phyloP scores from a whole-genome alignment of 2,329 filamentous ascomycete genomes.

The Pseudophaeomoniella oleicola region DNA sequence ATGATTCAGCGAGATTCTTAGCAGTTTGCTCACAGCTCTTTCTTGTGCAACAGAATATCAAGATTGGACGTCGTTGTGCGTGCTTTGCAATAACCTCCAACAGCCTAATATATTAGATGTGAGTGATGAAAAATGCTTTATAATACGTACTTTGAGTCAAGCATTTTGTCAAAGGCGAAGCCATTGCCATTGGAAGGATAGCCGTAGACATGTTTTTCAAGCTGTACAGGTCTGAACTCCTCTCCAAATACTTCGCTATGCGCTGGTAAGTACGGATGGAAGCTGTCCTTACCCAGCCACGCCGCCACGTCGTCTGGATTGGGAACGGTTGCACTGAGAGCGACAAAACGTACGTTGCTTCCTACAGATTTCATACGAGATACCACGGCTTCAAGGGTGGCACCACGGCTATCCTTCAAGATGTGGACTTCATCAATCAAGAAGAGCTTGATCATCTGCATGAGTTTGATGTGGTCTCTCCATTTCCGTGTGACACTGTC shows the following conservation, averaged over 20 bases:
- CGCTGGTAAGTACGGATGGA: constrained; percentile 48
- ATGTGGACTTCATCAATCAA: constrained; percentile 84
- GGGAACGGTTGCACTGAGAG: constrained; percentile 69
- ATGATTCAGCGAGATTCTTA: constrained; percentile 50
- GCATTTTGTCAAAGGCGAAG: constrained; percentile 58
- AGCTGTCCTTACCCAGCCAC: constrained; percentile 59
- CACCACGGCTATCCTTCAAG: constrained; percentile 63
- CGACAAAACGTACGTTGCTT: constrained; percentile 62
- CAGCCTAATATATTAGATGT: constrained; percentile 32
- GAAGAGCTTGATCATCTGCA: constrained; percentile 63
- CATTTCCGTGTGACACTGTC: constrained; percentile 79
- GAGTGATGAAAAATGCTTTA: not conserved
- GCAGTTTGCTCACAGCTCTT: constrained; percentile 57
- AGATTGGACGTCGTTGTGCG: constrained; percentile 57
- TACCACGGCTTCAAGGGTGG: constrained; percentile 69
- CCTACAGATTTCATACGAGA: constrained; percentile 76
- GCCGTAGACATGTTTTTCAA: constrained; percentile 65
- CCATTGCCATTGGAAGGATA: constrained; percentile 53
- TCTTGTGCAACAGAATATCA: constrained; percentile 71
- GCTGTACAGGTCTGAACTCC: constrained; percentile 62
- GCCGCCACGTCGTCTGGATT: constrained; percentile 67
- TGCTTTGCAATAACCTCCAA: constrained; percentile 52
- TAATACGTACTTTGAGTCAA: constrained; percentile 41
- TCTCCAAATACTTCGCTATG: constrained; percentile 58
- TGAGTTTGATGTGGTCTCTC: constrained; percentile 62